These are phyloP conservation scores for Chytriomyces hyalinus DNA, from an alignment of 192 early-diverging fungal genomes.

Conservation along the genomic window DNA sequence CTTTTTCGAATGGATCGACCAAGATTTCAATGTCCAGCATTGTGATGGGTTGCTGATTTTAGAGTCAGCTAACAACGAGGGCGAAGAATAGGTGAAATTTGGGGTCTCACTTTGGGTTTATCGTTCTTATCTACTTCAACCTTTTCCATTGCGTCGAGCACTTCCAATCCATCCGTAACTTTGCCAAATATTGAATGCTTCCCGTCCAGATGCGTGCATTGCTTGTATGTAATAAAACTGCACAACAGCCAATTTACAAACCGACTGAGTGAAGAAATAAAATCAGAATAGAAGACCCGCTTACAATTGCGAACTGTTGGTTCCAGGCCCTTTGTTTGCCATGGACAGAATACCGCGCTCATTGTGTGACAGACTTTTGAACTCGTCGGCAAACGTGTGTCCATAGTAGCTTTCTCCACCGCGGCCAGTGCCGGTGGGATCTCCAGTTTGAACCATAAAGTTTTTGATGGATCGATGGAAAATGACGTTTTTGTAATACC, in stretches of 20 bases:
- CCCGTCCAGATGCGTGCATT: slow-evolving; percentile 58
- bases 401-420: slow-evolving; percentile 59
- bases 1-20: slow-evolving; percentile 83
- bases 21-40: slow-evolving; percentile 78
- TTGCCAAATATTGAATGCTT: slow-evolving; percentile 96
- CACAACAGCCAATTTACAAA: no score
- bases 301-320: slow-evolving; percentile 82
- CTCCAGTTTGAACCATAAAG: slow-evolving; percentile 62
- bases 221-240: slow-evolving; percentile 54
- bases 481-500: slow-evolving; percentile 77
- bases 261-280: not conserved
- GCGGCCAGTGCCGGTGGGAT: slow-evolving; percentile 58
- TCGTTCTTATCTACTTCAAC: slow-evolving; percentile 70
- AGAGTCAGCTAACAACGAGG: no score
- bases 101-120: slow-evolving; percentile 64
- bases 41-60: slow-evolving; percentile 59
- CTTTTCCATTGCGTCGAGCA: slow-evolving; percentile 79
- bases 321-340: slow-evolving; percentile 93
- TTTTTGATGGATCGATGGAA: slow-evolving; percentile 79
- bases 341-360: slow-evolving; percentile 87
- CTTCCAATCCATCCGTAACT: slow-evolving; percentile 86
- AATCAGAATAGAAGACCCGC: not conserved
- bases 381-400: slow-evolving; percentile 56
- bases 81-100: not conserved
- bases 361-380: slow-evolving; percentile 73